Evolutionary conservation across 2,329 filamentous ascomycete genomes (phyloP), one percentile per base, ranked within the genome.

Genomic region (Pezicula radicicola): DNA sequence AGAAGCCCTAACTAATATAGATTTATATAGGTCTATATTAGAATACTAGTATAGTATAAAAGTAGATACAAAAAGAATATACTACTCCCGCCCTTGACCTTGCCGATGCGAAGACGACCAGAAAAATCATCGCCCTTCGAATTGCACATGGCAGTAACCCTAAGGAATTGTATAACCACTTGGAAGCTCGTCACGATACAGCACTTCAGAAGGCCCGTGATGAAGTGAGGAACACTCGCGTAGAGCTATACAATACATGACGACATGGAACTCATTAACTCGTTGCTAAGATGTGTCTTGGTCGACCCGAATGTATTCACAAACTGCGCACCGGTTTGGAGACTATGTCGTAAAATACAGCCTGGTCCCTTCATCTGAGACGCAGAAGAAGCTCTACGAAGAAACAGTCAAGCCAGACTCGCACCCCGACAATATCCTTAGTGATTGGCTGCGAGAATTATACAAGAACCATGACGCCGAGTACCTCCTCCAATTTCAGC

Each of bases 321-420:
- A 78, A 59, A 71, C 68, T 13, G 72, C 75, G 0, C 77, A 75
- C 57, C 72, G 72, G 19, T 77, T 73, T 54, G 75, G 75, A 18
- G 66, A 73, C 47, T 75, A 75, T 52, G 68, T 77, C 2, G 68
- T 70, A 47, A 79, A 78, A 55, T 77, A 75, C 55, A 69, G 68
- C 48, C 67, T 78, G 27, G 68, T 75, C 6, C 75, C 75, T 0
- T 69, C 64, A 13, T 63, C 63, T 3, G 64, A 71, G 4, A 71
- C 66, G 2, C 72, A 76, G 58, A 66, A 66, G 45, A 71, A 70
- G 47, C 64, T 72, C 2, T 66, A 66, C 36, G 66, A 68, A 16
- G 67, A 75, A 51, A 68, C 63, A 1, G 65, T 72, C 35, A 69
- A 70, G 36, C 64, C 66, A 3, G 63, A 70, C 6, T 55, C 53